Evolutionary conservation across 768 basidiomycete species (phyloP).

Genomic region (Atractiella rhizophila): DNA sequence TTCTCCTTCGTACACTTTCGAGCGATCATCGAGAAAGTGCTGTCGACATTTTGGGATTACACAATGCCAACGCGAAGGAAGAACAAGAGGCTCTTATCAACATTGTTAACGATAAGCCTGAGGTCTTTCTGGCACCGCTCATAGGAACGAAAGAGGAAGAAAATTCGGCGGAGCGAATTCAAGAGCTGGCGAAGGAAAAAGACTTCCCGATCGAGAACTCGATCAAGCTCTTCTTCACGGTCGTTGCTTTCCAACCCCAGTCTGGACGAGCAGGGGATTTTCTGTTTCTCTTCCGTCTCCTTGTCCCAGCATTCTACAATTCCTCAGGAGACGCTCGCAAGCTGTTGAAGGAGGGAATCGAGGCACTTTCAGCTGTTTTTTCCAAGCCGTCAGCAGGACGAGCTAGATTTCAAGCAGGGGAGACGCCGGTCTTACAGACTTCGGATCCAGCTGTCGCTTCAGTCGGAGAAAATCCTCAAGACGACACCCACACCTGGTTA

Average conservation of each 20-base stretch:
- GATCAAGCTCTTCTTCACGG: constrained; percentile 45
- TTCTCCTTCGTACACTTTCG: constrained; percentile 35
- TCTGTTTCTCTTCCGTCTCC: constrained; percentile 34
- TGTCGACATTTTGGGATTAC: constrained; percentile 41
- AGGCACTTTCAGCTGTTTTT: constrained; percentile 35
- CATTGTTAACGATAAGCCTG: constrained; percentile 45
- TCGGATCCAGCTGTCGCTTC: neutral
- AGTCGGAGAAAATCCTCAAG: neutral
- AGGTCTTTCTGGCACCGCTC: constrained; percentile 32
- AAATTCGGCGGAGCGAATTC: neutral
- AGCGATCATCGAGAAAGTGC: constrained; percentile 23
- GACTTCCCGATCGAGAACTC: constrained; percentile 38
- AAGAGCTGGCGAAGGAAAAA: constrained; percentile 28
- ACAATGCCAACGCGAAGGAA: constrained; percentile 35
- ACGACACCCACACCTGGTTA: neutral
- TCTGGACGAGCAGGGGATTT: constrained; percentile 45
- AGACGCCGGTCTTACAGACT: neutral
- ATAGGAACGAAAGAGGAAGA: neutral
- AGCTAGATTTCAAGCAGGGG: neutral
- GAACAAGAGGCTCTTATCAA: constrained; percentile 47
- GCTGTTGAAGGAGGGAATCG: constrained; percentile 40
- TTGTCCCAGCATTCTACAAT: constrained; percentile 35
- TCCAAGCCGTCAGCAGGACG: constrained; percentile 16
- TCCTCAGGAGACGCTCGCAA: constrained; percentile 31
- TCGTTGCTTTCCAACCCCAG: constrained; percentile 48